Base-by-base conservation (phyloP, 352 stramenopile species). In the Saprolegnia parasitica region DNA sequence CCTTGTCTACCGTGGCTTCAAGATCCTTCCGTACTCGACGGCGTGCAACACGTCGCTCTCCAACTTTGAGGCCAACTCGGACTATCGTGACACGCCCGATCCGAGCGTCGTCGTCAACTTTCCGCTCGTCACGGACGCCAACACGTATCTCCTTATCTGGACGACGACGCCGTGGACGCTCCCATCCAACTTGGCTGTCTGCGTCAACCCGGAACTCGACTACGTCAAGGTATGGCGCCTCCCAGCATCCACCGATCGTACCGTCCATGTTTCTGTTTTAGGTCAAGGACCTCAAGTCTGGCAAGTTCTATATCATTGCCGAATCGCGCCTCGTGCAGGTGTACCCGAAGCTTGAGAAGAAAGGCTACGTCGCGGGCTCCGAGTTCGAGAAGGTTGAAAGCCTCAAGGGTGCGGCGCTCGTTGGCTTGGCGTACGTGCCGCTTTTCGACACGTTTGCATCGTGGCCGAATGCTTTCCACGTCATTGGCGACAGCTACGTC, bases 121-220 rank as follows among this genome's bases (percentile, higher is more conserved):
- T 78, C 96, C 96, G 20, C 68, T 99, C 13, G 76, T 88, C 1
- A 88, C 93, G 32, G 92, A 98, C 26, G 77, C 80, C 0, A 74
- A 89, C 4, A 87, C 89, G n/a, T 84, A 91, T 58, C 72, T 99
- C 10, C 80, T 98, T 29, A 97, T 96, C 2, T 99, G 98, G 98
- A 99, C 98, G 21, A 99, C 97, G 15, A 99, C 98, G n/a, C 98
- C 98, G 0, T 99, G 98, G 98, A 99, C 98, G 10, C 78, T 99
- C 29, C 98, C 98, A 11, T 98, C 88, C 72, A 99, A 99, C 86
- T 79, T 99, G 74, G 96, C 96, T 37, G 74, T 99, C 1, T 99
- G 97, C 70, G 97, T 99, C 20, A 98, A 99, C 77, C 88, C 94
- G 10, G 73, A 87, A 3, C 91, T 99, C 39, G 85, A 97, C 72